phyloP scores from a whole-genome alignment of 2,329 filamentous ascomycete genomes.

The Didymella lethalis region DNA sequence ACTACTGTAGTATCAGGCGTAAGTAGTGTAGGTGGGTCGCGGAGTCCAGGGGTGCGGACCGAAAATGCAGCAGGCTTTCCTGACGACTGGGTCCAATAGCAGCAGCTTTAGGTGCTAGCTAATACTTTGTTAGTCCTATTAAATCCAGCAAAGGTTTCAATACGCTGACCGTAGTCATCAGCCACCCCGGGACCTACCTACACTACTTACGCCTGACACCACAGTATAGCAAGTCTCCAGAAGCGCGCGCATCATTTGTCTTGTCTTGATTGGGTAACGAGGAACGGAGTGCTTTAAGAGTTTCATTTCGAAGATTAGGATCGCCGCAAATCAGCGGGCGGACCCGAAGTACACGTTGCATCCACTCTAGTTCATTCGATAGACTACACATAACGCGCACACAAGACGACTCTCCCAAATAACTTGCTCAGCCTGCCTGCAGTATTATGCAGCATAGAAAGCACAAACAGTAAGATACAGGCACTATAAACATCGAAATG shows the following conservation, averaged over 20 bases:
- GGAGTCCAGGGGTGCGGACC: too few relatives aligned
- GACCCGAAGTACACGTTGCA: conserved; percentile 21
- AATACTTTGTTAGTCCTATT: too few relatives aligned
- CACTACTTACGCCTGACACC: too few relatives aligned
- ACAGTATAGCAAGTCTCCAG: not conserved
- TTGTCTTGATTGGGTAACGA: conserved; percentile 12
- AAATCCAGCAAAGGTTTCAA: too few relatives aligned
- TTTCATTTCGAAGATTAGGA: conserved; percentile 18
- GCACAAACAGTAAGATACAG: not conserved
- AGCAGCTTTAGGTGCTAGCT: too few relatives aligned
- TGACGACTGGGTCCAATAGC: too few relatives aligned
- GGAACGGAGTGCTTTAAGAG: not conserved
- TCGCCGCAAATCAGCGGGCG: conserved; percentile 18
- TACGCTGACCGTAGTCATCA: too few relatives aligned
- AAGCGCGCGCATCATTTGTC: conserved; percentile 12
- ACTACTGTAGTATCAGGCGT: too few relatives aligned
- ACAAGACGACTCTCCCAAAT: not conserved
- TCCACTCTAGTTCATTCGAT: not conserved
- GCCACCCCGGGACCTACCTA: too few relatives aligned
- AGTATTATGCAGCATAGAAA: not conserved
- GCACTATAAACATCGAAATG: not conserved
- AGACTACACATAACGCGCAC: not conserved
- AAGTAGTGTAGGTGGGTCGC: too few relatives aligned
- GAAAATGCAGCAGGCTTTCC: too few relatives aligned
- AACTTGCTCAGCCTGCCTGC: not conserved